Conservation (phyloP, 179 eudicot species). For the Spergularia azorica region DNA sequence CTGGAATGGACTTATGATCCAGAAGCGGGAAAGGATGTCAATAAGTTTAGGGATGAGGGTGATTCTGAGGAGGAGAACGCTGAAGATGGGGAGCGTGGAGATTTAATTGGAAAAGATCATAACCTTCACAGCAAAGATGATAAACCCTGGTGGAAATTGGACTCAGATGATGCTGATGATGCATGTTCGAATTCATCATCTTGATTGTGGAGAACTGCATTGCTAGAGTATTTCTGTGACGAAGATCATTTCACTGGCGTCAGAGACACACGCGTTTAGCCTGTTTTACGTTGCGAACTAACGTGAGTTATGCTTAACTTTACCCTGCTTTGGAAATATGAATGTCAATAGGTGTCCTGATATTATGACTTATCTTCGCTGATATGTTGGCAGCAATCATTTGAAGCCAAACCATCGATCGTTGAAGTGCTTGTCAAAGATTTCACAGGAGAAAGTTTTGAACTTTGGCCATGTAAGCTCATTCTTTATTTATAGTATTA, state of each 20-base stretch:
- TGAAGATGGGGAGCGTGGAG: slow-evolving; percentile 34
- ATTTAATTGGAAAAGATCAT: slow-evolving; percentile 20
- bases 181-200: neutral
- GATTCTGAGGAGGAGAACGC: slow-evolving; percentile 33
- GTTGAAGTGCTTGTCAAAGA: neutral
- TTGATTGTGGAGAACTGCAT: slow-evolving; percentile 37
- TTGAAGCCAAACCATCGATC: too few species aligned
- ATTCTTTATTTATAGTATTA: neutral
- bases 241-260: too few species aligned
- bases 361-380: too few species aligned
- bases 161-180: slow-evolving; percentile 27
- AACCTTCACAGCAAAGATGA: slow-evolving; percentile 23
- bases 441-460: too few species aligned
- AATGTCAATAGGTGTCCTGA: too few species aligned
- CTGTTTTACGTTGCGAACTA: neutral
- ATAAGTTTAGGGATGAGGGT: slow-evolving; percentile 17
- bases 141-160: slow-evolving; percentile 71
- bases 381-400: too few species aligned
- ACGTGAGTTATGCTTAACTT: neutral
- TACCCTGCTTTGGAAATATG: too few species aligned
- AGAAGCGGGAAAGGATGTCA: slow-evolving; percentile 38
- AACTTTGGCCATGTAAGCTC: neutral
- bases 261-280: neutral
- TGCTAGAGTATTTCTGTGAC: slow-evolving; percentile 43
- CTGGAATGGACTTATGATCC: slow-evolving; percentile 79